Conservation (phyloP, 495 filamentous ascomycete species). For the Entonaema liquescens region DNA sequence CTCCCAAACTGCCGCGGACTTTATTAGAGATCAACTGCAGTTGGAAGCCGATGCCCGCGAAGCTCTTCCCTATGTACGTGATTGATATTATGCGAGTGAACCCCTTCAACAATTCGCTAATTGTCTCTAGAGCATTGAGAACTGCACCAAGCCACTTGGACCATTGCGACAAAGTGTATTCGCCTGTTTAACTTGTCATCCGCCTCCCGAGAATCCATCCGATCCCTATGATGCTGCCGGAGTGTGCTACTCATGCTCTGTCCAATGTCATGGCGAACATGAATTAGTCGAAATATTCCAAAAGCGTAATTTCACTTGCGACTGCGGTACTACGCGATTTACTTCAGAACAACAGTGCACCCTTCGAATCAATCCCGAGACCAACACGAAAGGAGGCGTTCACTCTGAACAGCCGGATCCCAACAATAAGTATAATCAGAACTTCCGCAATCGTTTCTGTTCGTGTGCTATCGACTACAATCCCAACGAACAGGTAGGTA, state of each 20-base stretch:
- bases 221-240: constrained; percentile 78
- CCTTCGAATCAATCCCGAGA: constrained; percentile 76
- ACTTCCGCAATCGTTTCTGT: constrained; percentile 93
- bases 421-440: constrained; percentile 91
- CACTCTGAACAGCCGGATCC: constrained; percentile 74
- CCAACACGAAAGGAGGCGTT: constrained; percentile 76
- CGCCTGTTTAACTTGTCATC: constrained; percentile 92
- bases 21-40: constrained; percentile 86
- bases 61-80: constrained; percentile 82
- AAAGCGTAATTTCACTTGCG: constrained; percentile 94
- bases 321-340: constrained; percentile 90
- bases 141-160: constrained; percentile 88
- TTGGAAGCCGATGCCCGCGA: constrained; percentile 96
- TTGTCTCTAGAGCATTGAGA: constrained; percentile 77
- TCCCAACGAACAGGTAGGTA: constrained; percentile 85
- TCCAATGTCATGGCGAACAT: constrained; percentile 96
- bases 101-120: constrained; percentile 9
- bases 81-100: background rate
- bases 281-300: constrained; percentile 94
- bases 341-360: constrained; percentile 74
- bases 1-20: constrained; percentile 93
- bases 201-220: constrained; percentile 68
- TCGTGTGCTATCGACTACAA: constrained; percentile 88
- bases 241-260: constrained; percentile 95
- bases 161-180: constrained; percentile 87